These are phyloP conservation scores for Ganoderma leucocontextum DNA, from an alignment of 1,284 basidiomycete genomes.

Conservation along the genomic window DNA sequence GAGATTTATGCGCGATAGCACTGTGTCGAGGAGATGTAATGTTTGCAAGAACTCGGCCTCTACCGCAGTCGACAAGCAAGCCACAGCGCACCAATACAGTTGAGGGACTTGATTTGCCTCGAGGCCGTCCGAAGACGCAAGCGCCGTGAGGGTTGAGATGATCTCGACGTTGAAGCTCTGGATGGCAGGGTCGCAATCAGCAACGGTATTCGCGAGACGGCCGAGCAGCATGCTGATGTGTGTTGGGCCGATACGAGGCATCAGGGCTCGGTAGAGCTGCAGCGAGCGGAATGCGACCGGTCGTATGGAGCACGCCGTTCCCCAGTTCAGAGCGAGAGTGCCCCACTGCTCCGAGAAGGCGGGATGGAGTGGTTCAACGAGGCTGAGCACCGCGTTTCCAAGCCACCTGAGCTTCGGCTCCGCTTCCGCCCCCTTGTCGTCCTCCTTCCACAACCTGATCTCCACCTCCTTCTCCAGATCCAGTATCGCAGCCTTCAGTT, in stretches of 20 bases:
- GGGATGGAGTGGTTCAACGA: slow-evolving; percentile 77
- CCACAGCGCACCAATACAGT: slow-evolving; percentile 88
- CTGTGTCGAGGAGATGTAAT: slow-evolving; percentile 70
- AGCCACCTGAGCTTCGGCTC: slow-evolving; percentile 76
- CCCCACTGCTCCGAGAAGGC: slow-evolving; percentile 83
- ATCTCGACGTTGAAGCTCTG: slow-evolving; percentile 89
- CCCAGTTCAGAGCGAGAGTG: slow-evolving; percentile 83
- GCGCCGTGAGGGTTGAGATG: slow-evolving; percentile 77
- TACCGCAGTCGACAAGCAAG: slow-evolving; percentile 84
- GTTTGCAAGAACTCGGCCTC: slow-evolving; percentile 84
- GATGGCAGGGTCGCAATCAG: slow-evolving; percentile 78
- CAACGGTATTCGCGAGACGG: slow-evolving; percentile 86
- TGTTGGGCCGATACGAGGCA: slow-evolving; percentile 73
- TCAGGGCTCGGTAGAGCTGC: slow-evolving; percentile 89
- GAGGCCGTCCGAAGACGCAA: slow-evolving; percentile 67
- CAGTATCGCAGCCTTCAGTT: slow-evolving; percentile 60
- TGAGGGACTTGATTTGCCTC: slow-evolving; percentile 77
- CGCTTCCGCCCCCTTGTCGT: slow-evolving; percentile 61
- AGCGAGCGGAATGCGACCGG: slow-evolving; percentile 90
- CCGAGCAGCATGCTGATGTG: slow-evolving; percentile 87
- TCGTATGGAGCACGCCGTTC: slow-evolving; percentile 87
- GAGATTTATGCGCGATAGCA: slow-evolving; percentile 81
- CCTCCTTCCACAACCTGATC: slow-evolving; percentile 76
- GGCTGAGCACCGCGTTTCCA: slow-evolving; percentile 70
- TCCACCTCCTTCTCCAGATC: slow-evolving; percentile 69